Evolutionary conservation across 148 eudicot genomes (phyloP), one percentile per base, ranked within the genome.

Genomic region (Cornus suecica): DNA sequence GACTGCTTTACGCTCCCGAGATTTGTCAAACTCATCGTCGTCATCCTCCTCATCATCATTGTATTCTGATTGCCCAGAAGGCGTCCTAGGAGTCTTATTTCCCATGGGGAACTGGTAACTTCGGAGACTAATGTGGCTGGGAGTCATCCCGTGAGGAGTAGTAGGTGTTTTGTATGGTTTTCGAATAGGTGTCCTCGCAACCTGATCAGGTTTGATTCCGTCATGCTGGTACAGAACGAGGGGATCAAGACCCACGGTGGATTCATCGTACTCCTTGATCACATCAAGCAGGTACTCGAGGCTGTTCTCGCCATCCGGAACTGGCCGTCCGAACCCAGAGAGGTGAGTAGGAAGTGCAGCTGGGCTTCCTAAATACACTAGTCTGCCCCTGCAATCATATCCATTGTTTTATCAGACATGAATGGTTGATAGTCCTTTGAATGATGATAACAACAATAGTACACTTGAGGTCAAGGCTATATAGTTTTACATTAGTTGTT

Each of bases 201-300:
- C 83, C 69, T 56, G 79, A 52, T 86, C 77, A 3, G 89, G 89
- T 70, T 84, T 86, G 68, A 77, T 75, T 10, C 86, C 89, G 26
- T 86, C 89, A 0, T 83, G 77, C 61, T 83, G 87, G 65, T 83
- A 86, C 26, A 81, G 32, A 8, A 84, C 85, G 28, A 86, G 89
- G 2, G 89, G 89, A 66, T 86, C 89, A 56, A 86, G 89, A 18
- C 89, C 89, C 1, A 86, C 52, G 0, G 85, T 86, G 9, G 89
- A 86, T 82, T 84, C 86, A 29, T 86, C 89, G 58, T 86, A 86
- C 69, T 86, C 89, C 76, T 84, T 86, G 78, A 86, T 86, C 73
- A 86, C 89, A 71, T 86, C 89, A 4, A 86, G 77, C 32, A 86
- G 79, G 61, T 86, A 86, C 48, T 86, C 89, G 7, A 86, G 23